These are phyloP conservation scores for Arthroderma sp. DNA, from an alignment of 2,329 filamentous ascomycete species.

Conservation along the genomic window DNA sequence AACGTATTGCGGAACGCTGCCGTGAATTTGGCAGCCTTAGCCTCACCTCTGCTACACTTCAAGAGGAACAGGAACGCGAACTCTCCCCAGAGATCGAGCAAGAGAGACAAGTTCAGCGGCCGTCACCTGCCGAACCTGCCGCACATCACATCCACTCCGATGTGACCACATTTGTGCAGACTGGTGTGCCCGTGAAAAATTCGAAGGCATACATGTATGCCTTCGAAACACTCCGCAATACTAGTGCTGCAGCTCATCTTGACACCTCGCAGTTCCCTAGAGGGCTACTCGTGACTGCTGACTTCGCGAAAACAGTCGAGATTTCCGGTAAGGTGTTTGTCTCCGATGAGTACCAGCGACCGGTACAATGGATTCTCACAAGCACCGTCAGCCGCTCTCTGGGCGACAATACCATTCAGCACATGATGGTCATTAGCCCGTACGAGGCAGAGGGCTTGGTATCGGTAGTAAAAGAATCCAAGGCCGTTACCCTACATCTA, in stretches of 20 bases:
- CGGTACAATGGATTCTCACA: constrained; percentile 44
- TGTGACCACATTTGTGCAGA: constrained; percentile 17
- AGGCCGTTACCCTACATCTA: constrained; percentile 33
- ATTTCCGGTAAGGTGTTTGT: constrained; percentile 22
- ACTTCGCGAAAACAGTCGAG: constrained; percentile 38
- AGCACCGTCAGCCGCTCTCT: constrained; percentile 26
- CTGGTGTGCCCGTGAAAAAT: neutral
- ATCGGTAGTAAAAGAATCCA: constrained; percentile 21
- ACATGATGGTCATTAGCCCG: constrained; percentile 37
- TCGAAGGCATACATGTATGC: constrained; percentile 29
- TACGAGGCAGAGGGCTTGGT: constrained; percentile 45
- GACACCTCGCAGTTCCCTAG: constrained; percentile 19
- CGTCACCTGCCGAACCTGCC: constrained; percentile 26
- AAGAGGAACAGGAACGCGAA: constrained; percentile 53
- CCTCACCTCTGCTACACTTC: constrained; percentile 19
- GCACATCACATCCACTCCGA: constrained; percentile 31
- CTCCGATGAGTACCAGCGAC: constrained; percentile 31
- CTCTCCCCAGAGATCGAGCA: constrained; percentile 50
- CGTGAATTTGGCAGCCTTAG: neutral
- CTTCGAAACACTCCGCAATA: constrained; percentile 31
- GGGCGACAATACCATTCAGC: too few species aligned
- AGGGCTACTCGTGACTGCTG: constrained; percentile 35
- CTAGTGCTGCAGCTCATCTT: constrained; percentile 10
- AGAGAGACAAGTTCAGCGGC: constrained; percentile 43
- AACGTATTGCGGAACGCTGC: constrained; percentile 1